These are phyloP conservation scores for Trichoderma erinaceum DNA, from an alignment of 495 filamentous ascomycete genomes.

Conservation along the genomic window DNA sequence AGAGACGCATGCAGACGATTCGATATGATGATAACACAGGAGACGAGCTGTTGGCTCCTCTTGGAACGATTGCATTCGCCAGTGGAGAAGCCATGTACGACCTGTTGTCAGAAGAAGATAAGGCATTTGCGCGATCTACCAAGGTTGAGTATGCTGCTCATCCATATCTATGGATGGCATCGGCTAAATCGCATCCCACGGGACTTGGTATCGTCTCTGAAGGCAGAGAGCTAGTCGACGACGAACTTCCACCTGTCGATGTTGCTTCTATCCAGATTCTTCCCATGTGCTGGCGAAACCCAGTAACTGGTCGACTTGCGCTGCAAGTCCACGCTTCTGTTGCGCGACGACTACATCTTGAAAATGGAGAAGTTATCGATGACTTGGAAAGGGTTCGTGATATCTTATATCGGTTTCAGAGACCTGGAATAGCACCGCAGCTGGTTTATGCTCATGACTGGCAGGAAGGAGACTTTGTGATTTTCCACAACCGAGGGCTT, in stretches of 20 bases:
- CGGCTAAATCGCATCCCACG: conserved; percentile 54
- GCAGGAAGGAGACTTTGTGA: conserved; percentile 64
- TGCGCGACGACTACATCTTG: conserved; percentile 55
- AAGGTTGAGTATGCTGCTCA: conserved; percentile 67
- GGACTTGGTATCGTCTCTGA: conserved; percentile 63
- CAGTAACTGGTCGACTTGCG: conserved; percentile 57
- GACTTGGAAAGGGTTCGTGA: conserved; percentile 57
- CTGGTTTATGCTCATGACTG: conserved; percentile 69
- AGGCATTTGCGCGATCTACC: conserved; percentile 56
- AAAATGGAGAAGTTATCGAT: conserved; percentile 57
- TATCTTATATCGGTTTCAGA: conserved; percentile 59
- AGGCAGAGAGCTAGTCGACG: conserved; percentile 46
- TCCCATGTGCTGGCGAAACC: conserved; percentile 69
- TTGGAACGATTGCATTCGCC: conserved; percentile 70
- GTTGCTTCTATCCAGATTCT: conserved; percentile 57
- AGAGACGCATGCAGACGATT: conserved; percentile 55
- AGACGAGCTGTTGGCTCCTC: conserved; percentile 59
- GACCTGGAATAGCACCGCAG: conserved; percentile 60
- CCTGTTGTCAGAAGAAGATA: conserved; percentile 56
- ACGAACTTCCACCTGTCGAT: conserved; percentile 57
- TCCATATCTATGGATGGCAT: conserved; percentile 71
- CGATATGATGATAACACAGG: conserved; percentile 61
- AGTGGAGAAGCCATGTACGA: conserved; percentile 61
- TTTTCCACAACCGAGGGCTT: conserved; percentile 69
- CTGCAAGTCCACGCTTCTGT: conserved; percentile 65